Evolutionary conservation across 1,284 basidiomycete genomes (phyloP), one percentile per base, ranked within the genome.

Genomic region (Somion occarium): DNA sequence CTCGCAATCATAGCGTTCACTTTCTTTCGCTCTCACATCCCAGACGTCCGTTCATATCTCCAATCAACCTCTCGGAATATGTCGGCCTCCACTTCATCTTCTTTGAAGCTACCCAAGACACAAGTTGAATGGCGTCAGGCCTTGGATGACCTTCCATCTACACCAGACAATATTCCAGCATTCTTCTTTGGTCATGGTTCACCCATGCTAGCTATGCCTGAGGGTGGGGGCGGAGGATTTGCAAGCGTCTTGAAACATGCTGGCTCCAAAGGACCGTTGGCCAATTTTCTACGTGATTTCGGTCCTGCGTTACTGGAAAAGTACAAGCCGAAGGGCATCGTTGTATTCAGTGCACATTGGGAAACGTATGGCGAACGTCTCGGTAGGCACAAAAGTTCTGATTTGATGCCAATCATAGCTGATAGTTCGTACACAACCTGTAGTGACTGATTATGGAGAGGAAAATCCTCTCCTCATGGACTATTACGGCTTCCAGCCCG

Each of bases 321-420:
- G 64, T 90, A 90, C 65, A 73, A 79, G 38, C 86, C 87, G 1
- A 83, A 81, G 61, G 87, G 78, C 11, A 84, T 90, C 51, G 78
- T 90, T 1, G 85, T 90, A 1, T 88, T 90, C 69, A 88, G 84
- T 57, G 88, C 88, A 15, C 88, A 90, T 59, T 90, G 86, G 86
- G 88, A 91, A 60, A 82, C 84, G 0, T 42, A 51, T 5, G 73
- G 70, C 4, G 78, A 82, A 63, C 74, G 76, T 39, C 68, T 80
- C 44, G 82, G 83, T 80, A 60, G 44, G 69, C 56, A 5, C 53
- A 20, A 52, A 46, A 43, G 18, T 18, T 27, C 38, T 44, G 26
- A 38, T 42, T 44, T 11, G 20, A 34, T n/a, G 23, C 3, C 9
- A 24, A 19, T 37, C n/a, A 44, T 25, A 4, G 19, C 5, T 22